A percentile compares a stretch with the other conserved stretches of the same genome.
phyloP scores from a whole-genome alignment of 441 rosid genomes.

The Mallotus japonicus region DNA sequence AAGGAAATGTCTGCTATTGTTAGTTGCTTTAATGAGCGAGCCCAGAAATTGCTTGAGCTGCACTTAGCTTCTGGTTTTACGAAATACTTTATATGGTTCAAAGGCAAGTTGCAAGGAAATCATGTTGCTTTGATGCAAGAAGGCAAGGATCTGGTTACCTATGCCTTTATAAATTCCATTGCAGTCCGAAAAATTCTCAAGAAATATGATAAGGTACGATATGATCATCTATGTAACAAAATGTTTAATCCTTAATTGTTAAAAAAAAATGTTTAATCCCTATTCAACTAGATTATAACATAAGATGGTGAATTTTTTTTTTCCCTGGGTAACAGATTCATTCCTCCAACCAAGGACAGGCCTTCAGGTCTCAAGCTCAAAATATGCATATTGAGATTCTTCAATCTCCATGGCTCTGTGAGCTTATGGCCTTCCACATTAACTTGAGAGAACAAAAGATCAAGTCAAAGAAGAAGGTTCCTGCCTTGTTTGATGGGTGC shows the following conservation, averaged over 20 bases:
- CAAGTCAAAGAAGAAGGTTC: conserved; percentile 36
- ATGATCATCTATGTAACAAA: no score
- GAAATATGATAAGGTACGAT: conserved; percentile 78
- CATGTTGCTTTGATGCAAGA: conserved; percentile 64
- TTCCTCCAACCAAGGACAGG: conserved; percentile 87
- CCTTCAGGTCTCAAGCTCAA: conserved; percentile 81
- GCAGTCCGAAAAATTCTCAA: conserved; percentile 91
- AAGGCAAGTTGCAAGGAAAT: conserved; percentile 43
- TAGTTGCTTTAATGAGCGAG: conserved; percentile 75
- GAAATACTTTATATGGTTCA: conserved; percentile 68
- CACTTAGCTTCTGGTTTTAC: conserved; percentile 78
- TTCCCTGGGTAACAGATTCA: conserved; percentile 49
- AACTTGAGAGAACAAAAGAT: conserved; percentile 61
- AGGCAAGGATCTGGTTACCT: conserved; percentile 74
- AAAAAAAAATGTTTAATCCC: no score
- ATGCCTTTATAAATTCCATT: conserved; percentile 72
- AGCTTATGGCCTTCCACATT: conserved; percentile 87
- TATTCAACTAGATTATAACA: no score
- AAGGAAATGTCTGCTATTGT: conserved; percentile 80
- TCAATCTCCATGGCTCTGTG: conserved; percentile 92
- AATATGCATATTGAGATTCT: conserved; percentile 84
- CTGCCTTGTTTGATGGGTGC: conserved; percentile 67
- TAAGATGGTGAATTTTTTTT: no score
- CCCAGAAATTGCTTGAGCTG: conserved; percentile 72
- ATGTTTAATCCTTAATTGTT: no score